A percentile compares a stretch with the other conserved stretches of the same genome.
These are phyloP conservation scores for Cladosporium oxysporum DNA, from an alignment of 2,329 filamentous ascomycete genomes.

Conservation along the genomic window DNA sequence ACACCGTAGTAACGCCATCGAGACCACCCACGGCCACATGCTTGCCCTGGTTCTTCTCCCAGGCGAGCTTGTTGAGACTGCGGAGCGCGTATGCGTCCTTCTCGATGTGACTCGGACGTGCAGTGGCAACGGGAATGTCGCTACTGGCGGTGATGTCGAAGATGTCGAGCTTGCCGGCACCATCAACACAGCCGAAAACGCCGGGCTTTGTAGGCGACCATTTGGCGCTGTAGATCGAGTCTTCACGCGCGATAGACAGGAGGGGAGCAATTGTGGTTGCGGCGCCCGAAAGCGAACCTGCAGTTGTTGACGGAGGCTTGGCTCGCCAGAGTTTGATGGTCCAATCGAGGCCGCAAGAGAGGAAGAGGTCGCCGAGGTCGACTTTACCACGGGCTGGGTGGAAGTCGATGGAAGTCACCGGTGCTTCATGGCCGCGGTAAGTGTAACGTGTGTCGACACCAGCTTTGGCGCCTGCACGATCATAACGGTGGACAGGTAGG, in stretches of 20 bases:
- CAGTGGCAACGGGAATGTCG: conserved; percentile 84
- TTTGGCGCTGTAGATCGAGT: conserved; percentile 92
- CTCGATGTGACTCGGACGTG: conserved; percentile 45
- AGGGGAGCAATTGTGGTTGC: conserved; percentile 57
- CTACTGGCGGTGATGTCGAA: conserved; percentile 94
- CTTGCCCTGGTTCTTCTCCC: conserved; percentile 88
- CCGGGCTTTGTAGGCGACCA: conserved; percentile 95
- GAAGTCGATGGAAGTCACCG: conserved; percentile 95
- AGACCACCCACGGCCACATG: conserved; percentile 87
- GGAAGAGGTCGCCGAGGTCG: conserved; percentile 88
- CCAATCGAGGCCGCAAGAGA: conserved; percentile 94
- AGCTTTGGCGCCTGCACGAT: conserved; percentile 94
- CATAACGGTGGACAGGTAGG: conserved; percentile 94
- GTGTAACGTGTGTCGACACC: conserved; percentile 86
- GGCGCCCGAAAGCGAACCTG: conserved; percentile 44
- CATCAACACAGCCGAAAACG: conserved; percentile 92
- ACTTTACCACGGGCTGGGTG: conserved; percentile 90
- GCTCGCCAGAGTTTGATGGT: conserved; percentile 97
- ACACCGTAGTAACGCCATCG: conserved; percentile 86
- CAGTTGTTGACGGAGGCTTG: conserved; percentile 72
- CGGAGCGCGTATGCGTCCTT: conserved; percentile 52
- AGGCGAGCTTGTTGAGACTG: conserved; percentile 90
- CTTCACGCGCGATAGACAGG: conserved; percentile 88
- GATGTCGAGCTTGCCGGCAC: conserved; percentile 85
- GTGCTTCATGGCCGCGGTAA: conserved; percentile 88